A percentile compares a stretch with the other conserved stretches of the same genome.
Conservation (phyloP, 2,329 filamentous ascomycete genomes). For the Magnaporthiopsis rhizophila region DNA sequence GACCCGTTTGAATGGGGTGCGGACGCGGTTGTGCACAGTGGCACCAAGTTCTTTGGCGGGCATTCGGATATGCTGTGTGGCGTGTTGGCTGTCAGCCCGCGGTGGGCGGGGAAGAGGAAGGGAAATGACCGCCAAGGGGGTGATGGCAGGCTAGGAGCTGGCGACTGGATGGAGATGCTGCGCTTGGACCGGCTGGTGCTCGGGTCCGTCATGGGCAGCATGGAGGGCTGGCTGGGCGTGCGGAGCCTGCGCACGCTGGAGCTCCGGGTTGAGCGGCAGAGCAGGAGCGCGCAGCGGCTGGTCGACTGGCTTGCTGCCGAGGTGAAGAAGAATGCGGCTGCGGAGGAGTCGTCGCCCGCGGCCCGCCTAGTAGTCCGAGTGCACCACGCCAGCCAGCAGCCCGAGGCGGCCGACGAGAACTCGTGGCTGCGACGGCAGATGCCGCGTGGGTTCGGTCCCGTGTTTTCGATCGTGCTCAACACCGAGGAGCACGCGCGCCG, state of each 20-base stretch:
- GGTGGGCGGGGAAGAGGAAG: conserved; percentile 16
- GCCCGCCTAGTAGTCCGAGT: conserved; percentile 14
- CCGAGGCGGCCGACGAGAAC: conserved; percentile 45
- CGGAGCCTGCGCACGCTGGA: conserved; percentile 80
- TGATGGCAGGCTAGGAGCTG: neutral
- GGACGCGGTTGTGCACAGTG: conserved; percentile 84
- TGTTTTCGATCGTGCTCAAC: conserved; percentile 69
- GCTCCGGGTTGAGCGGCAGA: conserved; percentile 71
- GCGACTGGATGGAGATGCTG: conserved; percentile 52
- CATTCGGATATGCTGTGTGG: conserved; percentile 93
- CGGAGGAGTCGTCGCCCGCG: conserved; percentile 13
- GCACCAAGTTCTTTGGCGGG: conserved; percentile 93
- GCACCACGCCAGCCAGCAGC: conserved; percentile 68
- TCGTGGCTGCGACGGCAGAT: conserved; percentile 81
- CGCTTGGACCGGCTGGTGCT: conserved; percentile 64
- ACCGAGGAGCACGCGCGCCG: conserved; percentile 51
- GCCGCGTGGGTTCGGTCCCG: conserved; percentile 82
- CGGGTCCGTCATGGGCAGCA: conserved; percentile 76
- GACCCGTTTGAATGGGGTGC: conserved; percentile 77
- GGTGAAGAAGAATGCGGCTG: conserved; percentile 21
- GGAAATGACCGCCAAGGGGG: conserved; percentile 1
- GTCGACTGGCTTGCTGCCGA: conserved; percentile 62
- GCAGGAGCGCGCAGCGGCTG: conserved; percentile 57
- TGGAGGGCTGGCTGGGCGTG: conserved; percentile 90
- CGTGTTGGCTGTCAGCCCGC: conserved; percentile 59